Conservation (phyloP, 257 asterid genomes). For the Orobanche coerulescens region DNA sequence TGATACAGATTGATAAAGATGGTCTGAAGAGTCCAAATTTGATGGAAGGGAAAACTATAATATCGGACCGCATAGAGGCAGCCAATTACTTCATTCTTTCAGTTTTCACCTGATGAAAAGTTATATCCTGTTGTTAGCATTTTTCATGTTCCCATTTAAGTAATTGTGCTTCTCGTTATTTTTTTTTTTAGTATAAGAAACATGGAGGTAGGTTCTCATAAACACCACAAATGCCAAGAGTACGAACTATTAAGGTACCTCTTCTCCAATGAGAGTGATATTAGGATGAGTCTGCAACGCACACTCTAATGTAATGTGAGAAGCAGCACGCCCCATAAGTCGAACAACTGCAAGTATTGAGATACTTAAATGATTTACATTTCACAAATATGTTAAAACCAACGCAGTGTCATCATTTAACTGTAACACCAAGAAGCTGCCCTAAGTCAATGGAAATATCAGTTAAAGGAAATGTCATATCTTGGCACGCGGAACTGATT, state of each 20-base stretch:
- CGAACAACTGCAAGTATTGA: constrained; percentile 62
- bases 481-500: neutral
- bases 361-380: constrained; percentile 3
- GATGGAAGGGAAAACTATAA: neutral
- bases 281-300: constrained; percentile 98
- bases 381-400: neutral
- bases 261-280: constrained; percentile 92
- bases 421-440: constrained; percentile 13
- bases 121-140: neutral
- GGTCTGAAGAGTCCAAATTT: neutral
- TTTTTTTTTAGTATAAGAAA: neutral
- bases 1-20: neutral
- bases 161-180: neutral
- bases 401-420: neutral
- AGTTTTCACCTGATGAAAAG: neutral
- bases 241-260: constrained; percentile 39
- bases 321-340: constrained; percentile 99
- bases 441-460: neutral
- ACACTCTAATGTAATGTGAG: constrained; percentile 96
- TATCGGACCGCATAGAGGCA: neutral
- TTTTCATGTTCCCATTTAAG: neutral
- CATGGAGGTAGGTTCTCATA: neutral
- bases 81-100: neutral
- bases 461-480: constrained; percentile 4
- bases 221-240: neutral